Base-by-base conservation (phyloP, 2,329 filamentous ascomycete species). In the Epicoccum sorghinum region DNA sequence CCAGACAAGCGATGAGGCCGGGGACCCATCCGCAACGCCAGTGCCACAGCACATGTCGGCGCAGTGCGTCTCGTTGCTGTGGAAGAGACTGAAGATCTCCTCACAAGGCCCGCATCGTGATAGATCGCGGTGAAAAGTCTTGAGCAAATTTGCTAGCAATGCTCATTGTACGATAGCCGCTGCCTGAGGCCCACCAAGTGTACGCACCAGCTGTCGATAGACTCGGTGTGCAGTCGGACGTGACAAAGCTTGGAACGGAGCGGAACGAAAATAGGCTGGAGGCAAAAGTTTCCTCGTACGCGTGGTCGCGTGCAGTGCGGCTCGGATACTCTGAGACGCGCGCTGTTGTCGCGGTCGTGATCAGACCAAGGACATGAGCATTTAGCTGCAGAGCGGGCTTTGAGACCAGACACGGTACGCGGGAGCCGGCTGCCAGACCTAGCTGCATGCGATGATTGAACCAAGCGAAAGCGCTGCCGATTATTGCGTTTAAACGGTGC, bases 261-360 rank as follows among this genome's bases (percentile, higher is more conserved):
- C 43, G 59, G 57, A 42, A 57, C 60, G 59, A 55, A 67, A 70
- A 67, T 62, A 65, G 66, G 54, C 43, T 65, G 55, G 53, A 47
- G 50, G 46, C 29, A 55, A 57, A 59, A 59, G 58, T 62, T 64
- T 62, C 60, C 56, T 65, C 57, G 61, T 48, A 50, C 51, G 62
- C 66, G 67, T 65, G 58, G 60, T 66, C 63, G 67, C 68, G 68
- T 67, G 62, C 57, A 58, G 58, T 57, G 65, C 59, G 66, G 65
- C 66, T 65, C 60, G 58, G 56, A 55, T 58, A 9, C 27, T 29
- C 27, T 29, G 27, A 60, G 58, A 68, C 69, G 69, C 70, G 52
- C 62, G 41, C 61, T 58, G 60, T 54, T 57, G 48, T 70, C 70
- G 69, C 64, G 70, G 64, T 62, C 59, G 65, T 69, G 66, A 67